phyloP scores from a whole-genome alignment of 2,329 filamentous ascomycete species.

The Botrytis porri region DNA sequence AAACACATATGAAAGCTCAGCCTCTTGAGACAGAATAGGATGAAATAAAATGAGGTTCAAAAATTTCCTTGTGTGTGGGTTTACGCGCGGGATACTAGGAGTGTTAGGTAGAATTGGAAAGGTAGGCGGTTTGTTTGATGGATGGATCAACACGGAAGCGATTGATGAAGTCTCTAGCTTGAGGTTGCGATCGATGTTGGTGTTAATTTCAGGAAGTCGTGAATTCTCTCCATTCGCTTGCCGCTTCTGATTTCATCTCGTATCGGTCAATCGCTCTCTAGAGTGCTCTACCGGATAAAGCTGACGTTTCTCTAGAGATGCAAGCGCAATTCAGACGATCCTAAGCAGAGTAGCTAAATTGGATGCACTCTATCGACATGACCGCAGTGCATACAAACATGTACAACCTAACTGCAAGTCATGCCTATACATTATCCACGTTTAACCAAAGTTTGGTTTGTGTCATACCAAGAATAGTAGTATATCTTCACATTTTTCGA shows the following conservation, averaged over 20 bases:
- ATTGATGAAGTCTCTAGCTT: neutral
- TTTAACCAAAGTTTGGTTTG: neutral
- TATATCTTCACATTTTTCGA: neutral
- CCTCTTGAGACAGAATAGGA: neutral
- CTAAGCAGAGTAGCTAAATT: neutral
- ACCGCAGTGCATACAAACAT: neutral
- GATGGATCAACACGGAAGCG: neutral
- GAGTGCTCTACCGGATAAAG: neutral
- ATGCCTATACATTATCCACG: neutral
- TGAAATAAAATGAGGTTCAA: neutral
- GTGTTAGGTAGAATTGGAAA: neutral
- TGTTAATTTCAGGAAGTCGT: neutral
- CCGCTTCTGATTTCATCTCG: neutral
- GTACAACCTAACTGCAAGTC: neutral
- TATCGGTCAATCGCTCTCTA: neutral
- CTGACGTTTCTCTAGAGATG: neutral
- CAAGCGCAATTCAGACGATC: neutral
- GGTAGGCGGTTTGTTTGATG: neutral
- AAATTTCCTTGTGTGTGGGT: neutral
- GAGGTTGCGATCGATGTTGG: neutral
- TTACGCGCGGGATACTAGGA: neutral
- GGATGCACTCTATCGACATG: neutral
- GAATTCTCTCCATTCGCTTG: neutral
- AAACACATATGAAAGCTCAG: neutral
- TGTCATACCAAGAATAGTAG: neutral